Evolutionary conservation across 2,329 filamentous ascomycete genomes (phyloP).

Genomic region (Aspergillus sp.): DNA sequence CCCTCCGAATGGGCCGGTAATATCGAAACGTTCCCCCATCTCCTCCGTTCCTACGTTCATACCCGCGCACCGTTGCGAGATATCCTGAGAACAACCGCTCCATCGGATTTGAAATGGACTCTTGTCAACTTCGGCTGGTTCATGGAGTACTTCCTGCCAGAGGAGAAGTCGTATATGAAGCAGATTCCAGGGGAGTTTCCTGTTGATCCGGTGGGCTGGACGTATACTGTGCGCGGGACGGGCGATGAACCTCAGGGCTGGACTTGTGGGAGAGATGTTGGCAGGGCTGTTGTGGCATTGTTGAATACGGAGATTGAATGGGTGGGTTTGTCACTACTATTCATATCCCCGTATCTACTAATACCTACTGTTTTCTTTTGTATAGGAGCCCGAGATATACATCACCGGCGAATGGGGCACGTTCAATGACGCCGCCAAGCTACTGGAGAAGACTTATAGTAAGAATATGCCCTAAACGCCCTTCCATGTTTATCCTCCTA

Average conservation of each 20-base stretch:
- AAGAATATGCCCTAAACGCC: not conserved
- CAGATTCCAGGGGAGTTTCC: not conserved
- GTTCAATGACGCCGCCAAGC: not conserved
- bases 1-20: constrained; percentile 11
- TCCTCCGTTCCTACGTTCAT: not conserved
- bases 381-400: constrained; percentile 2
- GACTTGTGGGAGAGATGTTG: constrained; percentile 7
- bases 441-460: constrained; percentile 7
- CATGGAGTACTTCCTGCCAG: constrained; percentile 4
- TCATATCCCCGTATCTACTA: too few relatives aligned
- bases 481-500: too few relatives aligned
- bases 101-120: constrained; percentile 1
- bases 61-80: constrained; percentile 1
- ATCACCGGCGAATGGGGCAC: constrained; percentile 1
- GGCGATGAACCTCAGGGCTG: constrained; percentile 3
- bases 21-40: constrained; percentile 5
- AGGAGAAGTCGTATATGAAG: not conserved
- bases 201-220: not conserved
- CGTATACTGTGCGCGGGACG: not conserved
- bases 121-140: constrained; percentile 5
- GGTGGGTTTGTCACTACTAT: not conserved
- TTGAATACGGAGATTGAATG: not conserved
- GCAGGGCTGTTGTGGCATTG: not conserved
- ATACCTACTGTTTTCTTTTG: not conserved
- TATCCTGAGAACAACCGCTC: not conserved